Percentiles rank a stretch among this genome's conserved stretches.
Evolutionary conservation across 2,329 filamentous ascomycete genomes (phyloP).

Genomic region (Fusarium mexicanum): DNA sequence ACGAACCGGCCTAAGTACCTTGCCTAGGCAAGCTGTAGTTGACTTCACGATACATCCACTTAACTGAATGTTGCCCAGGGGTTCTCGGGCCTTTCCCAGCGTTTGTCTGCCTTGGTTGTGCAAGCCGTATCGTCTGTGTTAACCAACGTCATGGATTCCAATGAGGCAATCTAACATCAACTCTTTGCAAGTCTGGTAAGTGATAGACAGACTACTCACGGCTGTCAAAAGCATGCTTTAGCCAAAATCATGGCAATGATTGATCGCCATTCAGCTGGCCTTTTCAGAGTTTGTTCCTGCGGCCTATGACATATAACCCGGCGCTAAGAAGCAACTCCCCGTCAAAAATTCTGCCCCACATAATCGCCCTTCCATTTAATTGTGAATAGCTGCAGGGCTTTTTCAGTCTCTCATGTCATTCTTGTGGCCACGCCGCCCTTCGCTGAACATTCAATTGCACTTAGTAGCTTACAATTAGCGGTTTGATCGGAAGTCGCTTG

Average conservation of each 20-base stretch:
- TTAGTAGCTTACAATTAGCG: background rate
- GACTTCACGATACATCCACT: background rate
- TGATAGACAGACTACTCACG: background rate
- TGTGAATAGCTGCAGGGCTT: slow-evolving; percentile 24
- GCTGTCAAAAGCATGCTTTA: background rate
- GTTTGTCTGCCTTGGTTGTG: background rate
- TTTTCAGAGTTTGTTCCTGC: slow-evolving; percentile 18
- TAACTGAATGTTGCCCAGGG: background rate
- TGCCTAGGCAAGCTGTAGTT: background rate
- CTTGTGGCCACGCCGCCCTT: background rate
- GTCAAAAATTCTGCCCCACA: slow-evolving; percentile 23
- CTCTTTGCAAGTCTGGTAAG: background rate
- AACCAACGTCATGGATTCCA: too few species aligned
- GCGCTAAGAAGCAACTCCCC: slow-evolving; percentile 33
- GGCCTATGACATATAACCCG: slow-evolving; percentile 10
- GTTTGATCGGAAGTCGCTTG: too few species aligned
- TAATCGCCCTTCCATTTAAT: background rate
- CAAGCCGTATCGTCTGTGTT: background rate
- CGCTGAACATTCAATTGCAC: background rate
- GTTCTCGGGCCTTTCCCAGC: background rate
- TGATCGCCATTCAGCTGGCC: slow-evolving; percentile 4
- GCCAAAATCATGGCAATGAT: background rate
- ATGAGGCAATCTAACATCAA: background rate
- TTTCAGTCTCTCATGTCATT: slow-evolving; percentile 2
- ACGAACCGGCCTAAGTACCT: background rate